Percentiles rank a stretch among this genome's conserved stretches.
phyloP scores from a whole-genome alignment of 1,284 basidiomycete genomes.

The Sphaerobolus stellatus region DNA sequence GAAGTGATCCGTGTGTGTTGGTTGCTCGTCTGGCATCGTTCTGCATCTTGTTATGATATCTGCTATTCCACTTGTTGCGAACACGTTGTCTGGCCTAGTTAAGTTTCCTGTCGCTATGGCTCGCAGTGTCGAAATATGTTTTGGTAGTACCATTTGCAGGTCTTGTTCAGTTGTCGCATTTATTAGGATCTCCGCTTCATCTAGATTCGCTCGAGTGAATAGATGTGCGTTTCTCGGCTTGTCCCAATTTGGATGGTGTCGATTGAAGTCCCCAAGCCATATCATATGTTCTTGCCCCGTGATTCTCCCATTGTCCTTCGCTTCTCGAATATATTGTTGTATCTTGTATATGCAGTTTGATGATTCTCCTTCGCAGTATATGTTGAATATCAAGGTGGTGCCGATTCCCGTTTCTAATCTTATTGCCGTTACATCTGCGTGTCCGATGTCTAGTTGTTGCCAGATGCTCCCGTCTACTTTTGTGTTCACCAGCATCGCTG shows the following conservation, averaged over 20 bases:
- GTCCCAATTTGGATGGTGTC: background rate
- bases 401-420: background rate
- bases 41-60: background rate
- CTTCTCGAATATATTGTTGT: background rate
- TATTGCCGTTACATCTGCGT: background rate
- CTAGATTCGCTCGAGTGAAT: background rate
- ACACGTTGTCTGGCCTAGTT: background rate
- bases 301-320: background rate
- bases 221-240: background rate
- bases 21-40: background rate
- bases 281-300: background rate
- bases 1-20: background rate
- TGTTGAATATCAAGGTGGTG: background rate
- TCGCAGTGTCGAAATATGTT: background rate
- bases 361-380: background rate
- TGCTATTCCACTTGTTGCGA: background rate
- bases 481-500: background rate
- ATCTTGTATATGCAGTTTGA: background rate
- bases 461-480: background rate
- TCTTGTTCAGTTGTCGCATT: background rate
- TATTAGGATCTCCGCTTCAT: background rate
- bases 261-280: background rate
- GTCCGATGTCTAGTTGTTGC: background rate
- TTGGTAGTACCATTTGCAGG: background rate
- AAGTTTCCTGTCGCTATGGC: background rate